These are phyloP conservation scores for Monsonia emarginata DNA, from an alignment of 441 rosid genomes.

Conservation along the genomic window DNA sequence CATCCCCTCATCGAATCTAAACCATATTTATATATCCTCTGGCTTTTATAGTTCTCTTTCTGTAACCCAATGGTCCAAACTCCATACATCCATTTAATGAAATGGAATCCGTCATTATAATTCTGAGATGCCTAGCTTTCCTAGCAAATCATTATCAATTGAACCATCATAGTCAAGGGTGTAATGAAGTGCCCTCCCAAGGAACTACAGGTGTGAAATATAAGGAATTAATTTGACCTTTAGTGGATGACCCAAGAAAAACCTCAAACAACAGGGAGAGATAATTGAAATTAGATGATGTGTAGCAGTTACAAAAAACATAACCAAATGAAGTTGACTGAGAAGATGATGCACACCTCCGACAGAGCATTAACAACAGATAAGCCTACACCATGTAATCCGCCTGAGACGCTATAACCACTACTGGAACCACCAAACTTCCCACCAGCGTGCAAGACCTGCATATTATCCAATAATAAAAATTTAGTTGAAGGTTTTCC, in stretches of 20 bases:
- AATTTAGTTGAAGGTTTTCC: background rate
- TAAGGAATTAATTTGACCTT: background rate
- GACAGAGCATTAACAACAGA: constrained; percentile 97
- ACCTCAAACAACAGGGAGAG: background rate
- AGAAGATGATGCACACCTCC: constrained; percentile 45
- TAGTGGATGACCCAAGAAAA: background rate
- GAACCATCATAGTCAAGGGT: background rate
- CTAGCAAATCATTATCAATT: background rate
- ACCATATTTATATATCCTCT: background rate
- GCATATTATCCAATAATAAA: constrained; percentile 19
- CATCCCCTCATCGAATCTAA: background rate
- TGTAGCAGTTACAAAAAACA: background rate
- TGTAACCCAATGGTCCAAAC: background rate
- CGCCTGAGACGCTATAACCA: constrained; percentile 93
- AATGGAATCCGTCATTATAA: background rate
- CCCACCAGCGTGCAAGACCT: constrained; percentile 97
- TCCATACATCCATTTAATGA: background rate
- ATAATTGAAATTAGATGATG: background rate
- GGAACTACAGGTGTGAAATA: background rate
- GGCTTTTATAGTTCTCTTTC: background rate
- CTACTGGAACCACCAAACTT: constrained; percentile 95
- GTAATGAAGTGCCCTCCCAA: background rate
- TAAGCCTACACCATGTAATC: constrained; percentile 94
- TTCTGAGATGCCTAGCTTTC: background rate
- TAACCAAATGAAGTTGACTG: background rate